phyloP scores from a whole-genome alignment of 1,139 yeast species.

The Magnusiomyces fungicola region DNA sequence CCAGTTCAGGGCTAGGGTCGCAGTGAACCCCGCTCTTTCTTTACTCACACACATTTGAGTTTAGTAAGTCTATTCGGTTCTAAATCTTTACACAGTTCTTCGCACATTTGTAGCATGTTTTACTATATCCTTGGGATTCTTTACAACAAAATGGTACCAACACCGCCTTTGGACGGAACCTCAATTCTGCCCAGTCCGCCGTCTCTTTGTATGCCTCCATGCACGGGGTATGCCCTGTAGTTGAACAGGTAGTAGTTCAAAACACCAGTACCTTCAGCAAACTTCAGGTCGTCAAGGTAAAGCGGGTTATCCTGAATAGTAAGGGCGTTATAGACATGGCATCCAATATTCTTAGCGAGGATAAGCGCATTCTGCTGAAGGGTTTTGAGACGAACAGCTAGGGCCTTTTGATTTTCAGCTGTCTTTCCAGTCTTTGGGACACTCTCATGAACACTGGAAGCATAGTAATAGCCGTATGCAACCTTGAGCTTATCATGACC shows the following conservation, averaged over 20 bases:
- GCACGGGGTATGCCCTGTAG: slow-evolving; percentile 71
- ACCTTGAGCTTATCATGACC: slow-evolving; percentile 66
- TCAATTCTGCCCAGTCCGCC: slow-evolving; percentile 39
- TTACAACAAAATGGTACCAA: slow-evolving; percentile 80
- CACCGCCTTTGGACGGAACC: slow-evolving; percentile 47
- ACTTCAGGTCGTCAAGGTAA: slow-evolving; percentile 74
- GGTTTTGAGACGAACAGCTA: slow-evolving; percentile 51
- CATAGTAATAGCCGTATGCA: slow-evolving; percentile 88
- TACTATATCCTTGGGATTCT: no score
- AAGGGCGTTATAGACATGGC: slow-evolving; percentile 91
- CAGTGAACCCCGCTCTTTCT: no score
- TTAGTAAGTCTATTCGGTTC: no score
- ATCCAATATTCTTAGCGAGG: slow-evolving; percentile 54
- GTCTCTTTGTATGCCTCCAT: slow-evolving; percentile 66
- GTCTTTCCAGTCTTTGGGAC: slow-evolving; percentile 17
- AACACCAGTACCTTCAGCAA: slow-evolving; percentile 91
- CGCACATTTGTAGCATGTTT: no score
- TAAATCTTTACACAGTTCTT: no score
- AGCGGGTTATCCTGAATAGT: slow-evolving; percentile 83
- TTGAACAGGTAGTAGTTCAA: slow-evolving; percentile 88
- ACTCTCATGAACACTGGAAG: slow-evolving; percentile 38
- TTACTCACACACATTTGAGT: no score
- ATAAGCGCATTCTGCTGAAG: slow-evolving; percentile 73
- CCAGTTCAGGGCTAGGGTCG: no score
- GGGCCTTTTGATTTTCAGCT: slow-evolving; percentile 20